Base-by-base conservation (phyloP, 2,329 filamentous ascomycete genomes). In the Penicillium sp. region DNA sequence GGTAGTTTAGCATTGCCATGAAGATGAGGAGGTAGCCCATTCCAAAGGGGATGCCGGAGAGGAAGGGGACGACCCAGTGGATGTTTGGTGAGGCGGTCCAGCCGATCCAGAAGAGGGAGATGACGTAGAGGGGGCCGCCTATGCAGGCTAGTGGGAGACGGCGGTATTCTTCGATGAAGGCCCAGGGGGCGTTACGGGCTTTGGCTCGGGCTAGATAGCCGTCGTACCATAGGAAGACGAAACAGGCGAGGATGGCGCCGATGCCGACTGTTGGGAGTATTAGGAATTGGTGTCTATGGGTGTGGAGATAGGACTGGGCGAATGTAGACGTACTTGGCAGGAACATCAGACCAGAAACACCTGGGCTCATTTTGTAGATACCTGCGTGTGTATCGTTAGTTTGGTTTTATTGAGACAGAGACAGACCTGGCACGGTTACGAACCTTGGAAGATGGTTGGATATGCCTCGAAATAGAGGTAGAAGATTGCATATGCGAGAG, bases 391-490 rank as follows among this genome's bases (percentile, higher is more conserved):
- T 25, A 10, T 16, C 79, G 72, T 39, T 82, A 86, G 0, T 79
- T 74, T 2, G 49, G 87, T 77, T 72, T n/a, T n/a, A 40, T 14
- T 22, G n/a, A n/a, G 19, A 11, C n/a, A n/a, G n/a, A n/a, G n/a
- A 13, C 3, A 9, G 9, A 13, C 36, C 9, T 6, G 16, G 13
- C 13, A 5, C n/a, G 1, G 10, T 3, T 12, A 47, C 54, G 8
- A 41, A 52, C 64, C 63, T 53, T 79, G 74, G 67, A 88, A 91
- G 56, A 89, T 85, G 54, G 83, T 75, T 4, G 83, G 82, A 64
- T 84, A 91, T 9, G 85, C 84, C 67, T 89, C 81, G 57, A 91
- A 89, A 63, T 84, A 88, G 68, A 91, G 86, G 74, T 82, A 84
- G 58, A 83, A 82, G 52, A 84, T 79, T 2, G 75, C 79, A 63